Evolutionary conservation across 2,329 filamentous ascomycete genomes (phyloP).

Genomic region (Colletotrichum sp.): DNA sequence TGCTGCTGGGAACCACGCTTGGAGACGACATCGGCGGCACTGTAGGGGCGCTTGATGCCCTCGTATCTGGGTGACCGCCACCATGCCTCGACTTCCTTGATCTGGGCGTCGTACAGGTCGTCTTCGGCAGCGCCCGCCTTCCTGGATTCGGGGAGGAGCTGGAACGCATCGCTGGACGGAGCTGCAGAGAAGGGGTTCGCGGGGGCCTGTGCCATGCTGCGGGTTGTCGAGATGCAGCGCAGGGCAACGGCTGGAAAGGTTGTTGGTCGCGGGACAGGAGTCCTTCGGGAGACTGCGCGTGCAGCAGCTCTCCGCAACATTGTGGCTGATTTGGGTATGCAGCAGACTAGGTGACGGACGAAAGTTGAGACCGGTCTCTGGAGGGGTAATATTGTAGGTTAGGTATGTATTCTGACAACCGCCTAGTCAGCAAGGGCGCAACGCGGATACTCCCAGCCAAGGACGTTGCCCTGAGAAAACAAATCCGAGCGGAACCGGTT

Average conservation of each 20-base stretch:
- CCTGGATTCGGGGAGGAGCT: slow-evolving; percentile 76
- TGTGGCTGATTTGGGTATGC: not conserved
- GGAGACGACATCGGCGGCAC: slow-evolving; percentile 87
- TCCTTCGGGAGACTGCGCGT: slow-evolving; percentile 31
- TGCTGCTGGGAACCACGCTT: slow-evolving; percentile 90
- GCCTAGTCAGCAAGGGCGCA: not conserved
- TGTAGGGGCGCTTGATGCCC: slow-evolving; percentile 91
- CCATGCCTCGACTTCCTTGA: slow-evolving; percentile 87
- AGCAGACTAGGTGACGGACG: not conserved
- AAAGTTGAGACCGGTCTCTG: not conserved
- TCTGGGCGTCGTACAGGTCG: slow-evolving; percentile 80
- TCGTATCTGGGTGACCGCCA: slow-evolving; percentile 85
- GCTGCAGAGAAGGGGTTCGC: slow-evolving; percentile 17
- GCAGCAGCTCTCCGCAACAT: slow-evolving; percentile 38
- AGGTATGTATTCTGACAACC: not conserved
- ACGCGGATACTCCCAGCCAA: not conserved
- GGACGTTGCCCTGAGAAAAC: not conserved
- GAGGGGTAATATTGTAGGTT: not conserved
- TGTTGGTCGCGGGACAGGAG: slow-evolving; percentile 22
- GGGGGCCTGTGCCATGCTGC: slow-evolving; percentile 30
- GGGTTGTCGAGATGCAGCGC: slow-evolving; percentile 34
- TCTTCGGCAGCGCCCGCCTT: slow-evolving; percentile 86
- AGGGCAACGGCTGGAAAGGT: slow-evolving; percentile 23
- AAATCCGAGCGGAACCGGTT: slow-evolving; percentile 1
- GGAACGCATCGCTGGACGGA: slow-evolving; percentile 76